Conservation (phyloP, 768 basidiomycete species). For the Arthromyces matolae region DNA sequence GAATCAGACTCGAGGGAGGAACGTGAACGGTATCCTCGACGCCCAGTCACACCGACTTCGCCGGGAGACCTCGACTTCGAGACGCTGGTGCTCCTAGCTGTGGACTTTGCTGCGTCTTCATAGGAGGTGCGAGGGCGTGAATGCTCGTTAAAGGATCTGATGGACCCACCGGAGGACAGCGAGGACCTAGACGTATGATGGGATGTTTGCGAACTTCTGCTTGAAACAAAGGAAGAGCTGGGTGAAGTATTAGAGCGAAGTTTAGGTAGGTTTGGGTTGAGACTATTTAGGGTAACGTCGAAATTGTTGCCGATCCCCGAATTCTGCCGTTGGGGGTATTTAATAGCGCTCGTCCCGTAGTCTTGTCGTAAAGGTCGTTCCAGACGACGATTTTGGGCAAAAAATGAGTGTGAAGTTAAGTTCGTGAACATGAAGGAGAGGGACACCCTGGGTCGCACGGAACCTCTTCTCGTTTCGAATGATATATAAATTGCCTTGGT, state of each 20-base stretch:
- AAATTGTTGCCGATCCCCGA: constrained; percentile 8
- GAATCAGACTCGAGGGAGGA: constrained; percentile 10
- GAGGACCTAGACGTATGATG: not conserved
- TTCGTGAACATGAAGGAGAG: constrained; percentile 7
- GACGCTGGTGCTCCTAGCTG: constrained; percentile 3
- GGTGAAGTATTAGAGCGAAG: not conserved
- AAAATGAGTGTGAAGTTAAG: constrained; percentile 2
- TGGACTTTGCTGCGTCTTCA: not conserved
- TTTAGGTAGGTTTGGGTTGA: constrained; percentile 6
- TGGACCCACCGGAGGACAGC: constrained; percentile 2
- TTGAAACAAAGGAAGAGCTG: not conserved
- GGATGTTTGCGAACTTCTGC: not conserved
- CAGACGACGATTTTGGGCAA: constrained; percentile 10
- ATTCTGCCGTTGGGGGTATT: not conserved
- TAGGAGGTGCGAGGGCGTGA: not conserved
- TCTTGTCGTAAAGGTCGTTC: constrained; percentile 6
- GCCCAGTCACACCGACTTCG: no score
- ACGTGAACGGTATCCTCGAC: constrained; percentile 3
- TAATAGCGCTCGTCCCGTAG: not conserved
- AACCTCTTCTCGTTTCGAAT: not conserved
- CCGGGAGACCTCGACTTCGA: no score
- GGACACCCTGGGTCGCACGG: not conserved
- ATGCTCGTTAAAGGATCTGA: not conserved
- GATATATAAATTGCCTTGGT: constrained; percentile 2
- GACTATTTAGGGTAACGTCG: not conserved